Percentiles rank a stretch among this genome's conserved stretches.
phyloP scores from a whole-genome alignment of 257 asterid species.

The Phtheirospermum japonicum region DNA sequence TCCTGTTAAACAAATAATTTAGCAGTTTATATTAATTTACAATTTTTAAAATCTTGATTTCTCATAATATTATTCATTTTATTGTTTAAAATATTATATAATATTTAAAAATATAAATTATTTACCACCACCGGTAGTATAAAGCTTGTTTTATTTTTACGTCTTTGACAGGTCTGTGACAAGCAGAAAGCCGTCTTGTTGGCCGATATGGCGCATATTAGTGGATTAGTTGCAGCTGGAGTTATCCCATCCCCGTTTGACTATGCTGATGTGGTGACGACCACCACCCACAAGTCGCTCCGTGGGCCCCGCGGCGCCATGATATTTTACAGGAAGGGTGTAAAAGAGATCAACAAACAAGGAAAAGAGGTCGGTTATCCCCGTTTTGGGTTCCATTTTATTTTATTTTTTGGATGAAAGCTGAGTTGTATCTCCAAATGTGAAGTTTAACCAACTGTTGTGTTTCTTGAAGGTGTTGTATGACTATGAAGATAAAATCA shows the following conservation, averaged over 20 bases:
- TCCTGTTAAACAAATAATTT: too few relatives aligned
- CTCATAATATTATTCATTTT: too few relatives aligned
- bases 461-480: conserved; percentile 63
- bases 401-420: not conserved
- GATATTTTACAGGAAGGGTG: conserved; percentile 94
- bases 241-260: conserved; percentile 77
- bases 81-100: too few relatives aligned
- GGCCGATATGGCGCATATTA: conserved; percentile 65
- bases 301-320: conserved; percentile 99
- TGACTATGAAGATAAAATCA: conserved; percentile 89
- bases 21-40: too few relatives aligned
- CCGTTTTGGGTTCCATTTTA: not conserved
- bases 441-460: conserved; percentile 5
- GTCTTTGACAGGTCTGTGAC: conserved; percentile 59
- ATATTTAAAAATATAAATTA: too few relatives aligned
- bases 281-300: conserved; percentile 95
- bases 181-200: conserved; percentile 55
- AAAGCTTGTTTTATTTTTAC: conserved; percentile 21
- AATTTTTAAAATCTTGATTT: too few relatives aligned
- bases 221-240: conserved; percentile 62
- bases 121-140: too few relatives aligned
- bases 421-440: conserved; percentile 1
- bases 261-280: conserved; percentile 93
- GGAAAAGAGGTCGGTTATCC: conserved; percentile 73
- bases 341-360: conserved; percentile 88